Base-by-base conservation (phyloP, 345 rosid species). In the Laguncularia racemosa region DNA sequence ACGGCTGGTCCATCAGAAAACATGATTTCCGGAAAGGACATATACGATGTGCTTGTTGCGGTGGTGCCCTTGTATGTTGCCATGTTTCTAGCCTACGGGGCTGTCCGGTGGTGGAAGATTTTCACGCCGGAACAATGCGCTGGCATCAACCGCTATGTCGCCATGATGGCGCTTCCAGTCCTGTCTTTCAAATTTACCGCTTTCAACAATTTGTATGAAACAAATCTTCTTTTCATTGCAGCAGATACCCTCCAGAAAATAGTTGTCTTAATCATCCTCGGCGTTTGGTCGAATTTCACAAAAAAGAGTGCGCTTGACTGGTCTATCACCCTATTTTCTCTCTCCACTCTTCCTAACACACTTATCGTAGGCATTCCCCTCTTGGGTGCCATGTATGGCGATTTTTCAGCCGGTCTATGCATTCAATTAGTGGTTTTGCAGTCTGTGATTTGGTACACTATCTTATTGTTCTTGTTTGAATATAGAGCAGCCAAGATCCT, bases 231-330 rank as follows among this genome's bases (percentile, higher is more conserved):
- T 16, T 76, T 76, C 61, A 56, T 76, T 38, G 74, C 61, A 12
- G 74, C 80, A 28, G 74, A 76, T 53, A 62, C 69, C 44, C 80
- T 76, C 55, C 70, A 76, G 20, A 68, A 62, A 59, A 52, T 71
- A 13, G 56, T 62, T 48, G 58, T 71, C 60, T 53, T 50, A 12
- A 21, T 55, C 48, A 64, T 61, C 6, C 71, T 76, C 10, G 58
- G 47, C 33, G 28, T 65, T 14, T 52, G 67, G 69, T 54, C 64
- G 20, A 53, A 40, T 51, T 33, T 61, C 3, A 57, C 63, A 46
- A 49, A 48, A 26, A 58, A 65, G 3, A 58, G 54, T 3, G 55
- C 63, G 40, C 26, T 50, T 14, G 65, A 60, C 20, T 60, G 65
- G 71, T 40, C 46, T 18, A 67, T 60, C 60, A 53, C 61, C 11